Evolutionary conservation across 148 eudicot species (phyloP), one percentile per base, ranked within the genome.

Genomic region (Persicaria tinctoria): DNA sequence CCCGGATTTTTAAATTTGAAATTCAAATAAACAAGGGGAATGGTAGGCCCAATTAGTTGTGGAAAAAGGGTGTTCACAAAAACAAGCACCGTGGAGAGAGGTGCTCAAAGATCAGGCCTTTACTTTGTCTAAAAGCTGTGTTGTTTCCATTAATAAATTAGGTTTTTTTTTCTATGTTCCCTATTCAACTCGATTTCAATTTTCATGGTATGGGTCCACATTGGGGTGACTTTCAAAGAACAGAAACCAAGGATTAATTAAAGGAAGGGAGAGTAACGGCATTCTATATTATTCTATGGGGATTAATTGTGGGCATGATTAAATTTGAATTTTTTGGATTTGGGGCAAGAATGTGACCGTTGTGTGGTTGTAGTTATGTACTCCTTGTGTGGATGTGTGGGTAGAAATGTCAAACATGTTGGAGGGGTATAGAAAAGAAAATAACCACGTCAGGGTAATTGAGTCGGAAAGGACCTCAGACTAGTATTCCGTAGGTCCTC

Each of bases 1-100:
- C 8, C 5, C 38, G 27, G 70, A 41, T 41, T 66, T 75, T 68
- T 59, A 79, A 80, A 78, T 85, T 85, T 79, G 83, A 85, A 85
- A 75, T 79, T 85, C 75, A 69, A 85, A 83, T 54, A 59, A 75
- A 81, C 77, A 74, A 47, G 63, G 63, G 53, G 60, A 60, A 16
- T 12, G 11, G 77, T 47, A 44, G 85, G 13, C 18, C 77, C 56
- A 13, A 1, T 56, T 60, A 60, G 79, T 76, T 17, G 76, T 41
- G 70, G 51, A 74, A n/a, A 72, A 68, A 77, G 72, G 79, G 59
- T 32, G 74, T 63, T 63, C 55, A 27, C 45, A 45, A 51, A n/a
- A 47, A 6, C 57, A 64, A 56, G 71, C 74, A 74, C 23, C 41
- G 51, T 59, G 80, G 80, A 68, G 78, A 73, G 63, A 57, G 70